phyloP scores from a whole-genome alignment of 2,329 filamentous ascomycete genomes.

The Diplodia seriata region DNA sequence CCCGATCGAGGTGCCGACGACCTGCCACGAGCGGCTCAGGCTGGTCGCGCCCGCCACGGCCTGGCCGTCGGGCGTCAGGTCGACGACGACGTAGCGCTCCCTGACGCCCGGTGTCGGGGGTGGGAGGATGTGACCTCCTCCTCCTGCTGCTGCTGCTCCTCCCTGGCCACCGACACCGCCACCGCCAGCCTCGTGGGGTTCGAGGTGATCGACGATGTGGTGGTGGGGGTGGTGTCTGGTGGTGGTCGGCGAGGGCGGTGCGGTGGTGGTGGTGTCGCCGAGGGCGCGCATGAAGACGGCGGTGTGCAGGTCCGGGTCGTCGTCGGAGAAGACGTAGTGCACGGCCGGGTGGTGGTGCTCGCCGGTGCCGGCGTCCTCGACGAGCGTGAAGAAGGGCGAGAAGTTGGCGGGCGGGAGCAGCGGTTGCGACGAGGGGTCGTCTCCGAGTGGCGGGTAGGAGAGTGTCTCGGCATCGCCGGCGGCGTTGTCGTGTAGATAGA shows the following conservation, averaged over 20 bases:
- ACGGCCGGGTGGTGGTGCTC: slow-evolving; percentile 83
- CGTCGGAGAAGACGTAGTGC: slow-evolving; percentile 92
- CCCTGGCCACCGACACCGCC: slow-evolving; percentile 33
- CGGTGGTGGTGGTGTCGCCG: slow-evolving; percentile 52
- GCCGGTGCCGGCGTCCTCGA: slow-evolving; percentile 76
- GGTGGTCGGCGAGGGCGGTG: slow-evolving; percentile 38
- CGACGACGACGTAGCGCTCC: slow-evolving; percentile 65
- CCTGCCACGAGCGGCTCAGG: slow-evolving; percentile 76
- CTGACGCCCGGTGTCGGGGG: slow-evolving; percentile 55
- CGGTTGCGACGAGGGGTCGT: slow-evolving; percentile 3
- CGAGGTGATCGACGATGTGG: slow-evolving; percentile 40
- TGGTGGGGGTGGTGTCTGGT: slow-evolving; percentile 38
- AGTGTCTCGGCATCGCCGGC: slow-evolving; percentile 27
- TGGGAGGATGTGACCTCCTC: slow-evolving; percentile 43
- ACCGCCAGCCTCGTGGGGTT: slow-evolving; percentile 30
- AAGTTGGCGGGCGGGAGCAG: slow-evolving; percentile 55
- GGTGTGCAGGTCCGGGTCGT: slow-evolving; percentile 80
- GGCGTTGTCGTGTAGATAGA: slow-evolving; percentile 8
- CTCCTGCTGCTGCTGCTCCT: slow-evolving; percentile 36
- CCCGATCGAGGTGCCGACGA: slow-evolving; percentile 60
- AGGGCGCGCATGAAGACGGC: slow-evolving; percentile 66
- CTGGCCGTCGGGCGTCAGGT: slow-evolving; percentile 55
- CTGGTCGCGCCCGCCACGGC: slow-evolving; percentile 73
- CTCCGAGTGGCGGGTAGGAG: slow-evolving; percentile 12
- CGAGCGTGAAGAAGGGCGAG: slow-evolving; percentile 82